Evolutionary conservation across 768 basidiomycete species (phyloP), one percentile per base, ranked within the genome.

Genomic region (Suillus fuscotomentosus): DNA sequence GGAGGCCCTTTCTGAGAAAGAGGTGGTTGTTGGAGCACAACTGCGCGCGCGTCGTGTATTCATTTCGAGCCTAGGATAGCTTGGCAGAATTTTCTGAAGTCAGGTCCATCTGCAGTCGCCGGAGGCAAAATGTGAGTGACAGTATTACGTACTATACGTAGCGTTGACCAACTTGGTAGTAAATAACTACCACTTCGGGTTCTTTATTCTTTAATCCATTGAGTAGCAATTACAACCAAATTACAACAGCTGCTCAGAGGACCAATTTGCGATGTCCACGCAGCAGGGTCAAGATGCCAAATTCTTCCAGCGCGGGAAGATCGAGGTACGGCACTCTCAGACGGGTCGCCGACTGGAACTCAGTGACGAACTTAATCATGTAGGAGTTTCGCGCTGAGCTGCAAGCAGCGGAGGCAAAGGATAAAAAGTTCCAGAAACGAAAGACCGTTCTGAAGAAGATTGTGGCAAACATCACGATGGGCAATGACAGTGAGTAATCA

Each of bases 381-480:
- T 71, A 93, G 90, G 94, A 95, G 83, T 92, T 96, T 72, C 90
- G 94, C 62, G 86, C 90, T 67, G 95, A 98, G 75, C 85, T 97
- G 51, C 91, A 93, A 75, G 91, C 92, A 55, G 91, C 93, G 10
- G 94, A 95, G 75, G 83, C 90, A 67, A 97, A 97, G 79, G 97
- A 99, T 84, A 99, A 98, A 84, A 97, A 95, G 71, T 99, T 86
- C 68, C 80, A 87, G 69, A 96, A 96, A 78, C 86, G 95, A 71
- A 99, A 95, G 85, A 95, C 88, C 0, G 91, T 94, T 22, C 79
- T 99, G 70, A 99, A 99, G 85, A 97, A 96, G 82, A 91, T 98
- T 65, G 95, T 98, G 14, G 97, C 97, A 48, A 98, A 98, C 77
- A 99, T 99, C 77, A 99, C 97, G 4, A 99, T 99, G 96, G 97